Evolutionary conservation across 306 rosid genomes (phyloP), one percentile per base, ranked within the genome.

Genomic region (Astragalus glycyphyllos): DNA sequence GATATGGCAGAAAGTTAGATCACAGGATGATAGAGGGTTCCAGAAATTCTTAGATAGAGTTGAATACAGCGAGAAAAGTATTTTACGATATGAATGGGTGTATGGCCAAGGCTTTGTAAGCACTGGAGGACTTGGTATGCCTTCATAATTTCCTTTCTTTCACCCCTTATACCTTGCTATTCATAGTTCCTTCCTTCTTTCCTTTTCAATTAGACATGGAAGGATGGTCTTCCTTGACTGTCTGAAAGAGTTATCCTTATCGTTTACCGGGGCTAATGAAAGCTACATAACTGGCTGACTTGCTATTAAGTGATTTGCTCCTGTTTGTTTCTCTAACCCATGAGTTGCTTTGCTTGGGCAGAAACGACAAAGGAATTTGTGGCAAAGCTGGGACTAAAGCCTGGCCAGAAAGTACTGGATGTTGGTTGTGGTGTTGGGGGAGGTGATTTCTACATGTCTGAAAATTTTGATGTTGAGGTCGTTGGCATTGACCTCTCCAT

Each of bases 371-470:
- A 87, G 80, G 91, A 94, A 79, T 60, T 94, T 72, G 97, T 89
- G 53, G 79, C 78, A n/a, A 87, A 77, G 87, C 82, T 91, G 76
- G 92, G 75, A n/a, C 92, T 94, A 7, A 78, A 83, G 82, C 83
- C 91, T 62, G 92, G 88, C 23, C 97, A 91, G 84, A 87, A 86
- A 70, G 92, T 94, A 60, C 83, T 94, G 8, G 99, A 94, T 81
- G 97, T 94, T 58, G 97, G 99, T 56, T 94, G 99, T 79, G 99
- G 99, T 60, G 89, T 82, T 60, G 99, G 99, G 34, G 99, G 97
- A 44, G 96, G 96, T 50, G 99, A 91, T 79, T 91, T 91, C 55
- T 94, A 94, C 84, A 89, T 94, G 97, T 97, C 97, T 32, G 82
- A 79, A 64, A 89, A 82, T 16, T 94, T 83, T 71, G 90, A 86